Conservation (phyloP, 2,329 filamentous ascomycete genomes). For the Neofusicoccum kwambonambiense region DNA sequence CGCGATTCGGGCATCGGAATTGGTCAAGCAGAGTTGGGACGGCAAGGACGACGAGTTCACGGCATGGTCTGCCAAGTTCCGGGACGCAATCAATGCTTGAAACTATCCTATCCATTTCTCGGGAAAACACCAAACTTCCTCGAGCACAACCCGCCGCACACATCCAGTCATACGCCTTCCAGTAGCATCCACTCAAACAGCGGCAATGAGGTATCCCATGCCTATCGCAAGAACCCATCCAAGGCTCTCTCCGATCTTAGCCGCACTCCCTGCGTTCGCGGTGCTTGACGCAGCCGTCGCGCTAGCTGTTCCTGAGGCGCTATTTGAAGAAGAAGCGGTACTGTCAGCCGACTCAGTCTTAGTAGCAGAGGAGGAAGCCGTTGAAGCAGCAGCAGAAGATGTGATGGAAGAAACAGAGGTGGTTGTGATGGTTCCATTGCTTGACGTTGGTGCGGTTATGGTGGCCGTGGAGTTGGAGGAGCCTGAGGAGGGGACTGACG, state of each 20-base stretch:
- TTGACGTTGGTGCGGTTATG: background rate
- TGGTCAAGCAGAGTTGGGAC: slow-evolving; percentile 62
- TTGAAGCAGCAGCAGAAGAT: background rate
- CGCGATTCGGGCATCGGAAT: slow-evolving; percentile 56
- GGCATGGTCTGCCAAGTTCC: slow-evolving; percentile 64
- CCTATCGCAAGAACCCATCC: background rate
- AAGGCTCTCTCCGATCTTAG: background rate
- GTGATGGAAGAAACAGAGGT: background rate
- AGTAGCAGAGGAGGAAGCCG: background rate
- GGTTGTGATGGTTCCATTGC: background rate
- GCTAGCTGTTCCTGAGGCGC: slow-evolving; percentile 4
- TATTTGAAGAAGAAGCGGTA: slow-evolving; percentile 1
- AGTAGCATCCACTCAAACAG: background rate
- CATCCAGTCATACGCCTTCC: background rate
- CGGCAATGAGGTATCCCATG: background rate
- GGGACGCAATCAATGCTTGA: slow-evolving; percentile 21
- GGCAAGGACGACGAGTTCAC: slow-evolving; percentile 73
- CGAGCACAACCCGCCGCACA: background rate
- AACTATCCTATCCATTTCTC: background rate
- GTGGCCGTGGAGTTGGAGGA: slow-evolving; percentile 2
- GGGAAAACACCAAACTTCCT: background rate
- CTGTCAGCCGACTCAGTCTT: slow-evolving; percentile 8
- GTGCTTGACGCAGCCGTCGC: background rate
- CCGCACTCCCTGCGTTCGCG: background rate
- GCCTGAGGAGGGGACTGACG: slow-evolving; percentile 7